Base-by-base conservation (phyloP, 179 eudicot species). In the Actinidia chinensis region DNA sequence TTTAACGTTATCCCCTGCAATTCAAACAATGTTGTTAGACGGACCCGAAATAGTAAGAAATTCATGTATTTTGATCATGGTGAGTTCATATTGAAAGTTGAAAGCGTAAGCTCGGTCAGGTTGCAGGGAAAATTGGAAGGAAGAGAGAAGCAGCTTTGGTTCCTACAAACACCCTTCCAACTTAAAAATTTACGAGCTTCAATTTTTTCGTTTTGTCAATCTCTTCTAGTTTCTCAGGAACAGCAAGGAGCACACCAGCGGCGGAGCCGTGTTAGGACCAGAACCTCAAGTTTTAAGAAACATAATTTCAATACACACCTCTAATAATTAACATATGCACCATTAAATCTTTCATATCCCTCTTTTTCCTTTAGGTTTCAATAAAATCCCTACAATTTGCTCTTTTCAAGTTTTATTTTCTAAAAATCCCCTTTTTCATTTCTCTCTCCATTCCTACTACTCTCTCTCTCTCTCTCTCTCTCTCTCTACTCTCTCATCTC, bases 1-100 rank as follows among this genome's bases (percentile, higher is more conserved):
- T 85, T 92, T 46, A 93, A 69, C 2, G 88, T 89, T 85, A 93
- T 89, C 33, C 97, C 98, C 98, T 93, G 82, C 52, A 58, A 74
- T 68, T 76, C 61, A 4, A 28, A 48, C 20, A 67, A 54, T 25
- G 22, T 22, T 5, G 52, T 73, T 42, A 56, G 66, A 44, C 20
- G 13, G 76, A 36, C n/a, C 61, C 28, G n/a, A 54, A 54, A 36
- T 36, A 33, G 47, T 44, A 12, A 18, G 50, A 67, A 42, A 69
- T 48, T 48, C 70, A 6, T 13, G 52, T 11, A 20, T 55, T 55
- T 22, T n/a, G 10, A 42, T 42, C 50, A 12, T 55, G 50, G 9
- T 18, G 50, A 40, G 8, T 18, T 73, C 48, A 33, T 60, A 25
- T 51, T 13, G 5, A 6, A 71, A 22, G 28, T 12, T 69, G 44